phyloP scores from a whole-genome alignment of 2,329 filamentous ascomycete genomes.

The Phoma sp. region DNA sequence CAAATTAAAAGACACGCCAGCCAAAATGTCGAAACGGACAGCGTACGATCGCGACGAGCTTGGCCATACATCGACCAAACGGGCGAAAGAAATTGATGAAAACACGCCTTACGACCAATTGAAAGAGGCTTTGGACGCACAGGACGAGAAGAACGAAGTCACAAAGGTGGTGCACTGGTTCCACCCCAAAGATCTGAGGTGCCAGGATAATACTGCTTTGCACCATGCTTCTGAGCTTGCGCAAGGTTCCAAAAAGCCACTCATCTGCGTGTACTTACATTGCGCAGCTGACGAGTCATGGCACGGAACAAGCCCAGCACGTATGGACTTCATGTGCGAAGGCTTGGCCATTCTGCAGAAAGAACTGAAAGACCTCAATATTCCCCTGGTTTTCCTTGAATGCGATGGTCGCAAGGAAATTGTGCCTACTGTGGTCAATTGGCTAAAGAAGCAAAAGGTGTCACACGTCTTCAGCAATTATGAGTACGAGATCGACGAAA shows the following conservation, averaged over 20 bases:
- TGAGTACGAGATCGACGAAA: slow-evolving; percentile 55
- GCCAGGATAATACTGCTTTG: slow-evolving; percentile 58
- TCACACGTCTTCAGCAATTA: slow-evolving; percentile 57
- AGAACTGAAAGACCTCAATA: slow-evolving; percentile 55
- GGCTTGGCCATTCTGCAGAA: slow-evolving; percentile 53
- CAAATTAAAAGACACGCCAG: slow-evolving; percentile 14
- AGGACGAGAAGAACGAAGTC: slow-evolving; percentile 46
- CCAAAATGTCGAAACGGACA: slow-evolving; percentile 39
- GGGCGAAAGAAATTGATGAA: slow-evolving; percentile 57
- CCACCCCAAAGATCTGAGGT: slow-evolving; percentile 57
- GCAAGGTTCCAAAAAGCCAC: slow-evolving; percentile 49
- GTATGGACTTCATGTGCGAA: slow-evolving; percentile 57
- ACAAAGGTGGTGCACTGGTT: slow-evolving; percentile 59
- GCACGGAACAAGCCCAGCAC: slow-evolving; percentile 58
- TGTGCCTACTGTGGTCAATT: slow-evolving; percentile 50
- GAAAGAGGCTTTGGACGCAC: slow-evolving; percentile 47
- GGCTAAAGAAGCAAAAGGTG: slow-evolving; percentile 52
- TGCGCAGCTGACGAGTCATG: slow-evolving; percentile 57
- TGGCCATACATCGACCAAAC: slow-evolving; percentile 55
- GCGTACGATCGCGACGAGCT: slow-evolving; percentile 42
- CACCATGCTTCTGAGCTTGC: slow-evolving; percentile 55
- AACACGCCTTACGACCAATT: slow-evolving; percentile 53
- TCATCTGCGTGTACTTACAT: slow-evolving; percentile 56
- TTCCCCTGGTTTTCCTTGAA: slow-evolving; percentile 56
- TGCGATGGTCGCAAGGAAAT: slow-evolving; percentile 52